Conservation (phyloP, 2,329 filamentous ascomycete species). For the Botrytis tulipae region DNA sequence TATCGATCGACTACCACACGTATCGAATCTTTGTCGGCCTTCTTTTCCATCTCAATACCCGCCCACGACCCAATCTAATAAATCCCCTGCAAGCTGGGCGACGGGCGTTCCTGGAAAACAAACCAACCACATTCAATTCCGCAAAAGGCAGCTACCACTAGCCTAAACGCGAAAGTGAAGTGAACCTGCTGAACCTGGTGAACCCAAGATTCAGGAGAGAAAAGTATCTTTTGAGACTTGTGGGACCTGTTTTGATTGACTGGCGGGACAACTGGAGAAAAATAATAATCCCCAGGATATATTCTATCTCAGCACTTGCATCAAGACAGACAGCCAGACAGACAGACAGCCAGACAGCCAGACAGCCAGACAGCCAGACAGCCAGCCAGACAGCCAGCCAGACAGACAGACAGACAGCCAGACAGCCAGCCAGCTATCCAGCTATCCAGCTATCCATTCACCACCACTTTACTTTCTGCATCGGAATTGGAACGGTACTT, state of each 20-base stretch:
- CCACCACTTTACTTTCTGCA: not conserved
- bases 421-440: not conserved
- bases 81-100: not conserved
- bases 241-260: not conserved
- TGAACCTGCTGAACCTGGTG: not conserved
- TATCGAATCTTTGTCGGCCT: not conserved
- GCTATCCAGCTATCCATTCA: not conserved
- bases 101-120: not conserved
- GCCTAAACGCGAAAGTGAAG: conserved; percentile 4
- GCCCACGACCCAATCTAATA: not conserved
- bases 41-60: not conserved
- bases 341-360: not conserved
- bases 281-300: conserved; percentile 1
- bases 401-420: not conserved
- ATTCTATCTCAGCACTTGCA: not conserved
- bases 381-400: no score
- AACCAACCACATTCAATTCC: not conserved
- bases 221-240: not conserved
- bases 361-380: no score
- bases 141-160: not conserved
- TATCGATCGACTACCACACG: not conserved
- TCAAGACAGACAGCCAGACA: not conserved
- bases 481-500: not conserved
- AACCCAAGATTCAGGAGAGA: conserved; percentile 13
- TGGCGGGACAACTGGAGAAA: not conserved